Evolutionary conservation across 345 rosid genomes (phyloP), one percentile per base, ranked within the genome.

Genomic region (Syzygium oleosum): DNA sequence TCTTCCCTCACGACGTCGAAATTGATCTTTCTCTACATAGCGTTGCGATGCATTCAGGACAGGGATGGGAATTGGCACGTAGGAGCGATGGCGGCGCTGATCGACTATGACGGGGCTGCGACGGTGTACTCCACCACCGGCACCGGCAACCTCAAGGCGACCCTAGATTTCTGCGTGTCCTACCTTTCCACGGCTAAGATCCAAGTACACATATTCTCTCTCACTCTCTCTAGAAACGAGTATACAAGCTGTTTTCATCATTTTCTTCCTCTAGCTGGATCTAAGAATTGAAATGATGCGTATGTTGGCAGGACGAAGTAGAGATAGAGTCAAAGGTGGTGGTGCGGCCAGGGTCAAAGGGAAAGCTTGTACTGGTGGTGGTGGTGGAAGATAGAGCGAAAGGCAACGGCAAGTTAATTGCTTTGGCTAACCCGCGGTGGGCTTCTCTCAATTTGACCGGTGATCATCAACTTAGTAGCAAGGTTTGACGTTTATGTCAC

Each of bases 361-460:
- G 93, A 84, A 91, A 85, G 65, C 89, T 94, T 38, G 84, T 91
- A 11, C 88, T 90, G 17, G 94, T 90, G 86, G 78, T 90, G 86
- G 83, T 88, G 65, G 90, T 94, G 88, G 94, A 92, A 86, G 89
- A 93, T 14, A 86, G 88, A 85, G 91, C 92, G 83, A 93, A 91
- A 85, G 55, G 51, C 4, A 88, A 84, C 13, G 91, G 91, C 84
- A 88, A 93, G 58, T 51, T 94, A 6, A 88, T 95, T 88, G 97
- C 97, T 53, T 73, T 91, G 55, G 96, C 92, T 63, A 95, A 91
- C 65, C 91, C 92, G 52, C 94, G 97, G 98, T 92, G 91, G 94
- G 90, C 94, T 73, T 87, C 94, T 65, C 55, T 27, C 61, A 88
- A 85, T 53, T 5, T 51, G 34, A 88, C 34, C 6, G 31, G 21